Base-by-base conservation (phyloP, 768 basidiomycete species). In the Chiua virens region DNA sequence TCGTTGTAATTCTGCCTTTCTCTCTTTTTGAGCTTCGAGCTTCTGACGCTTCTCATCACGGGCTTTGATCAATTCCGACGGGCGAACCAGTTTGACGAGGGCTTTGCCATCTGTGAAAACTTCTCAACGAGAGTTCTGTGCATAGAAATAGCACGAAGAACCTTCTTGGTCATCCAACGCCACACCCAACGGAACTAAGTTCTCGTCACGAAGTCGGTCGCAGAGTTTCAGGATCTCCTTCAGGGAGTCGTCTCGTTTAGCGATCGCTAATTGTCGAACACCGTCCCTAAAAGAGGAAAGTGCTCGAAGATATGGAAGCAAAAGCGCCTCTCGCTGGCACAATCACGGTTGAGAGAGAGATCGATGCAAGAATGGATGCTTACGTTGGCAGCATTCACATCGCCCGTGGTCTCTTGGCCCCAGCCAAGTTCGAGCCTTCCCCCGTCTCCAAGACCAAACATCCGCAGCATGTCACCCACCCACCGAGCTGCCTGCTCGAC, bases 91-190 rank as follows among this genome's bases (percentile, higher is more conserved):
- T 70, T 98, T 98, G 53, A 97, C 89, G 27, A 98, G 83, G 4
- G 96, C 96, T 62, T 85, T 86, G n/a, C 95, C 95, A 74, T 95
- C 94, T 94, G 57, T 27, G 27, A 42, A 34, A 27, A 34, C 10
- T 44, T 30, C 15, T 48, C 23, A 21, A 51, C 18, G 18, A 21
- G 30, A 36, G 21, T 18, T 35, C 10, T 15, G 35, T 43, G 45
- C 17, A 45, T 34, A 30, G 39, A 38, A 38, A 37, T 4, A 8
- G 27, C 30, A 67, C 74, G 45, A 55, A 2, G 47, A 49, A 86
- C 93, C 93, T 77, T 95, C 92, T 73, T 93, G 92, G 73, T 99
- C 97, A 66, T 98, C 97, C 30, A 99, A 75, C 8, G 94, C 94
- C 7, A 99, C 92, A 8, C 97, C 97, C 44, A 98, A 76, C n/a